Evolutionary conservation across 2,329 filamentous ascomycete species (phyloP), one percentile per base, ranked within the genome.

Genomic region (Basipetospora chlamydospora): DNA sequence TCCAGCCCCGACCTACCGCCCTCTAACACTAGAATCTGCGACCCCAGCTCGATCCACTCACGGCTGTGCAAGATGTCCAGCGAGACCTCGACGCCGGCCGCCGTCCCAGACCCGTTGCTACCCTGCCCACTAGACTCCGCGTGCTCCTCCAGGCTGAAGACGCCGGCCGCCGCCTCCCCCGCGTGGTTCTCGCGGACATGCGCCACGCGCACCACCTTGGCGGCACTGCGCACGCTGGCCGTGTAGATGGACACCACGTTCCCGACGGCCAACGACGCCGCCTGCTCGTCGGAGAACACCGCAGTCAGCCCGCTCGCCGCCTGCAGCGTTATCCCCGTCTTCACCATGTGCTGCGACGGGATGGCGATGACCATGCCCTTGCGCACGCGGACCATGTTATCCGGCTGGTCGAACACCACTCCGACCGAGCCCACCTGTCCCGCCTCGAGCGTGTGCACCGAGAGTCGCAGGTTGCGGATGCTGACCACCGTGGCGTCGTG

Each of bases 351-450:
- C 42, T 62, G 61, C 35, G 70, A 72, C 2, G 74, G 69, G 28
- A 76, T 65, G 8, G 75, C 71, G 10, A 95, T 58, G 1, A 95
- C 74, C 79, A 94, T 92, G 15, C 88, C 88, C 55, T 92, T 88
- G 43, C 74, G 65, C 39, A 79, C 59, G 32, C 65, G 62, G 23
- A 61, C 60, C 9, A 49, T 44, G n/a, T 54, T 53, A 17, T 57
- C 53, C 12, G 52, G 42, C 2, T 56, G 46, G 22, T 69, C 61
- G n/a, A 80, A 67, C 3, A 80, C 67, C 35, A 96, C 63, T 0
- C 87, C 88, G 37, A 98, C 70, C 0, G 87, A 95, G 1, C 88
- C 90, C 5, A 88, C 86, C 56, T 98, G 88, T 8, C 84, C 85
- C 12, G 77, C 68, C 35, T 77, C 68, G 6, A 96, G 66, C 1